Evolutionary conservation across 2,329 filamentous ascomycete species (phyloP).

Genomic region (Periconia macrospinosa): DNA sequence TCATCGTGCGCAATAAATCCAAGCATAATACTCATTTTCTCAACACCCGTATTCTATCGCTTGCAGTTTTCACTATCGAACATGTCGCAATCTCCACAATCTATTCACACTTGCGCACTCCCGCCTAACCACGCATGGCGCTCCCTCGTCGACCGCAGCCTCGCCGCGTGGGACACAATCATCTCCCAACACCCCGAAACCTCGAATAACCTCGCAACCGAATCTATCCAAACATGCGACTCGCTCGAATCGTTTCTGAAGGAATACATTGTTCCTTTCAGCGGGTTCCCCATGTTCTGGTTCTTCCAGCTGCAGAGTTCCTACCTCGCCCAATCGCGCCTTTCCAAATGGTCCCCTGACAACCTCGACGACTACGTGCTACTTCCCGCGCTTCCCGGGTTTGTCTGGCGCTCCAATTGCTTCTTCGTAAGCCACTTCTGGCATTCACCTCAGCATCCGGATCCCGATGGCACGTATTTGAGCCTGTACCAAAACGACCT

Average conservation of each 20-base stretch:
- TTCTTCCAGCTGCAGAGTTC: slow-evolving; percentile 16
- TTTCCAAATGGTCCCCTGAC: slow-evolving; percentile 13
- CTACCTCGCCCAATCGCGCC: slow-evolving; percentile 12
- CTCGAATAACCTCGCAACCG: background rate
- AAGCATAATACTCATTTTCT: too few relatives aligned
- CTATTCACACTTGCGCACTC: background rate
- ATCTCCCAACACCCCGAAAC: background rate
- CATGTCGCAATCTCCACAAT: background rate
- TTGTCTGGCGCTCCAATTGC: slow-evolving; percentile 17
- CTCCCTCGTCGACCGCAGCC: slow-evolving; percentile 13
- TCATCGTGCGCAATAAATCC: too few relatives aligned
- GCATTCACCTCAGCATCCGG: slow-evolving; percentile 20
- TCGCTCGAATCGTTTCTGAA: slow-evolving; percentile 1
- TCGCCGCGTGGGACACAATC: slow-evolving; percentile 11
- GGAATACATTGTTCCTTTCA: slow-evolving; percentile 3
- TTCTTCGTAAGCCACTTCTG: slow-evolving; percentile 33
- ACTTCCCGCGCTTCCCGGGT: slow-evolving; percentile 19
- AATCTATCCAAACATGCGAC: slow-evolving; percentile 3
- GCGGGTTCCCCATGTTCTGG: slow-evolving; percentile 8
- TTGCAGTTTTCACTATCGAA: background rate
- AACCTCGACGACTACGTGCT: slow-evolving; percentile 24
- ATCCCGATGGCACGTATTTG: slow-evolving; percentile 24
- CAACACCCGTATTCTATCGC: background rate
- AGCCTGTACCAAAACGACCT: slow-evolving; percentile 19
- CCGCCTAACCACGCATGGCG: slow-evolving; percentile 10